Conservation (phyloP, 2,329 filamentous ascomycete species). For the Helicocarpus griseus region DNA sequence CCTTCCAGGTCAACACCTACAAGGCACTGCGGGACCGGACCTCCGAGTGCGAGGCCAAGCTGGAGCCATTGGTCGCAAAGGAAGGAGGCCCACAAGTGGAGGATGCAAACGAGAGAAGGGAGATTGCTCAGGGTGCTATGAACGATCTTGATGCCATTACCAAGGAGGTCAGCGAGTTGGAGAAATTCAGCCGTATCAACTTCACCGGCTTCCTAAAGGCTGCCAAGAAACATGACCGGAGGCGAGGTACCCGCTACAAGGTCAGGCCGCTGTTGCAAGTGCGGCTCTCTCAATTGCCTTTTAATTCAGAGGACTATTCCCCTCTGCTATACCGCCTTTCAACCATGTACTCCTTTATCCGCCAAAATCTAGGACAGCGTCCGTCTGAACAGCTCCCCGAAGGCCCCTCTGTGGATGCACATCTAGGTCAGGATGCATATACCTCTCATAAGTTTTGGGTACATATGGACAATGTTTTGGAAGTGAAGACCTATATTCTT, state of each 20-base stretch:
- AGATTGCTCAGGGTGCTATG: slow-evolving; percentile 60
- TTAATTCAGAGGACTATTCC: slow-evolving; percentile 92
- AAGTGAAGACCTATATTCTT: slow-evolving; percentile 92
- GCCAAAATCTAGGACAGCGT: slow-evolving; percentile 55
- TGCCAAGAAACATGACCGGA: slow-evolving; percentile 97
- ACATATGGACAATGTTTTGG: slow-evolving; percentile 86
- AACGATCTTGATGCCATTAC: slow-evolving; percentile 64
- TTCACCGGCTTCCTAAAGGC: slow-evolving; percentile 98
- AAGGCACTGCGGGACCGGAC: slow-evolving; percentile 73
- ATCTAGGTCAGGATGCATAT: slow-evolving; percentile 56
- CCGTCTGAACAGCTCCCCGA: slow-evolving; percentile 41
- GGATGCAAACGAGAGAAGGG: slow-evolving; percentile 34
- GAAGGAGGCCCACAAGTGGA: slow-evolving; percentile 25
- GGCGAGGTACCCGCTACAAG: slow-evolving; percentile 75
- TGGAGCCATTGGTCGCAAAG: slow-evolving; percentile 47
- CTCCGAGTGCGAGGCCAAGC: slow-evolving; percentile 55
- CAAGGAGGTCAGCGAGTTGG: slow-evolving; percentile 82
- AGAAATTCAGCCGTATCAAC: slow-evolving; percentile 92
- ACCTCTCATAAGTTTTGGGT: slow-evolving; percentile 95
- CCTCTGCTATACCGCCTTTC: slow-evolving; percentile 81
- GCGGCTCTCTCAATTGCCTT: slow-evolving; percentile 74
- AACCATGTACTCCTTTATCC: slow-evolving; percentile 89
- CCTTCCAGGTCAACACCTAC: slow-evolving; percentile 76
- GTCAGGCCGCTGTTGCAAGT: slow-evolving; percentile 88
- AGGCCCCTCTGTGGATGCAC: slow-evolving; percentile 34